Base-by-base conservation (phyloP, 169 alveolate species). In the Plasmodium adleri region DNA sequence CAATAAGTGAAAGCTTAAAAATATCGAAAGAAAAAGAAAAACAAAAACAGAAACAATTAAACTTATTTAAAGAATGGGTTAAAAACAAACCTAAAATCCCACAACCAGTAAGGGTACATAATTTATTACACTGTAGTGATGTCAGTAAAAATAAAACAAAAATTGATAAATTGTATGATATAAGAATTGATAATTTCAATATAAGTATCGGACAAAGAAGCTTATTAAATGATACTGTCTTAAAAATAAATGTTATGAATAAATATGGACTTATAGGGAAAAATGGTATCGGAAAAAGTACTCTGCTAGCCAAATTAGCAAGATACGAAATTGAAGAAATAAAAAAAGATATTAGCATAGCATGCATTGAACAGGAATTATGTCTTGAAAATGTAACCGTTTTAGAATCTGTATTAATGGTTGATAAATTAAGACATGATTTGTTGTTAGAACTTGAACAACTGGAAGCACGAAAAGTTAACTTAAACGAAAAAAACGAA, bases 221-320 rank as follows among this genome's bases (percentile, higher is more conserved):
- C 88, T 91, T 98, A 67, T 94, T 98, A 68, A 97, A 95, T n/a
- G 98, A 96, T 78, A 97, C 99, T 3, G 88, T 93, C 4, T 93
- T 98, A 50, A 97, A 95, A 92, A 92, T 98, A 15, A 93, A 95
- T 70, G 94, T 91, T 76, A 99, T 98, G 12, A 96, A 97, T 85
- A 97, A 96, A 91, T 98, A 98, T 93, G 99, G 99, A 62, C 95
- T 98, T 52, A 96, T 97, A 5, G 99, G 99, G 54, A 96, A 99
- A 90, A 98, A 98, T 91, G 99, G 99, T 75, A 96, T 98, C 39
- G 99, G 99, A 39, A 98, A 98, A 92, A 97, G 99, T 28, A 97
- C 99, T 26, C 95, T 98, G 28, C 93, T 98, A 83, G 97, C 97
- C 72, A 98, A 98, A 45, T 94, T 98, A 32, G 98, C 98, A 20